Conservation (phyloP, 768 basidiomycete genomes). For the Amanita pallidorosea region DNA sequence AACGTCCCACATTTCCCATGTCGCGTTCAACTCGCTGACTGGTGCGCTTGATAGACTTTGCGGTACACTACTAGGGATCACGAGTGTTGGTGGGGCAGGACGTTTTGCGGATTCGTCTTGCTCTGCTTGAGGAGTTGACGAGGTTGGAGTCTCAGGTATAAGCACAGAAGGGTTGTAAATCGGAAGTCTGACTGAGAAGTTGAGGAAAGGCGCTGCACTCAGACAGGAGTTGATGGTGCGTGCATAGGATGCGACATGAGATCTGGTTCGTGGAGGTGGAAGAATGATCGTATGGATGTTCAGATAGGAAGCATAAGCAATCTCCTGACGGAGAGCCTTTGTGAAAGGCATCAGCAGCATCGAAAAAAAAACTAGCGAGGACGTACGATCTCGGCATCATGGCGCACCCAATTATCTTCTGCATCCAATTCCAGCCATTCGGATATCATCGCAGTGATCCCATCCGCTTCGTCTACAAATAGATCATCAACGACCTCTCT, state of each 20-base stretch:
- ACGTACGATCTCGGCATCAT: constrained; percentile 89
- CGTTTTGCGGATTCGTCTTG: background rate
- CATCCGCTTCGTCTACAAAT: constrained; percentile 58
- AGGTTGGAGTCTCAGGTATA: constrained; percentile 23
- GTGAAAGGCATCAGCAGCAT: constrained; percentile 3
- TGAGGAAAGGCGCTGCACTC: constrained; percentile 56
- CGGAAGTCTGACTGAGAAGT: constrained; percentile 75
- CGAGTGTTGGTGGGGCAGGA: constrained; percentile 21
- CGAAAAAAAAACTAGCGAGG: constrained; percentile 6
- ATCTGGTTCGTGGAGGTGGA: constrained; percentile 78
- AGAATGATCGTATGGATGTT: constrained; percentile 78
- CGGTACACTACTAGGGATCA: constrained; percentile 22
- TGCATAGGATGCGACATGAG: constrained; percentile 85
- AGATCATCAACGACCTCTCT: background rate
- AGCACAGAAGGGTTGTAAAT: constrained; percentile 68
- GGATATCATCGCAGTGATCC: constrained; percentile 66
- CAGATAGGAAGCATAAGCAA: constrained; percentile 88
- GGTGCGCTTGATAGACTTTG: constrained; percentile 25
- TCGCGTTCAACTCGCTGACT: constrained; percentile 54
- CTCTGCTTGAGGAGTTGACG: constrained; percentile 2
- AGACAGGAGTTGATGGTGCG: constrained; percentile 79
- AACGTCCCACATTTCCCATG: constrained; percentile 99
- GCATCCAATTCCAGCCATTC: constrained; percentile 97
- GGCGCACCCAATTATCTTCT: constrained; percentile 85
- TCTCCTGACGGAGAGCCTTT: constrained; percentile 88